These are phyloP conservation scores for Drechslerella dactyloides DNA, from an alignment of 2,329 filamentous ascomycete species.

Conservation along the genomic window DNA sequence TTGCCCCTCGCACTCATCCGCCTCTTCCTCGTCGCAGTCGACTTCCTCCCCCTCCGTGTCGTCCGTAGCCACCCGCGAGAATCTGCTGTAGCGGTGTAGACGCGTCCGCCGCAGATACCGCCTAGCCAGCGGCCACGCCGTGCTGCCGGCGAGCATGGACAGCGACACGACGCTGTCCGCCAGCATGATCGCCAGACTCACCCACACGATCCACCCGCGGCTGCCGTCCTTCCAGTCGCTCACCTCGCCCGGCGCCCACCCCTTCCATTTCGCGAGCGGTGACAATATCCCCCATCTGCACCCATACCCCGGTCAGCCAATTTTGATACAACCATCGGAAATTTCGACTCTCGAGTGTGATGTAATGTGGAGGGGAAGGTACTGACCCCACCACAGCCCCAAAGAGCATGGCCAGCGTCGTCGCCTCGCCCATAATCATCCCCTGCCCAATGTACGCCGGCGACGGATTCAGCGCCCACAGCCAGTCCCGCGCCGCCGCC, in stretches of 20 bases:
- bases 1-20: conserved; percentile 50
- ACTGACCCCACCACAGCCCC: conserved; percentile 74
- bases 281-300: conserved; percentile 83
- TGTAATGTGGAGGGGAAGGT: too few relatives aligned
- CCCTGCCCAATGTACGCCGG: conserved; percentile 97
- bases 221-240: conserved; percentile 89
- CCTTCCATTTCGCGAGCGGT: conserved; percentile 80
- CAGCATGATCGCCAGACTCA: conserved; percentile 94
- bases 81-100: background rate
- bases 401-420: conserved; percentile 92
- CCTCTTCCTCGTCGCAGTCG: conserved; percentile 44
- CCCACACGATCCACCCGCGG: conserved; percentile 99
- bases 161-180: conserved; percentile 90
- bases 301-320: background rate
- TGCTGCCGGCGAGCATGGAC: conserved; percentile 61
- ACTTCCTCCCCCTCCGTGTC: conserved; percentile 50
- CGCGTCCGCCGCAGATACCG: background rate
- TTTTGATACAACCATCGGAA: background rate
- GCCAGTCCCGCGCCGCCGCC: conserved; percentile 76
- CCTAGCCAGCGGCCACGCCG: conserved; percentile 12
- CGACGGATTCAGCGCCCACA: conserved; percentile 95
- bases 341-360: background rate
- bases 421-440: conserved; percentile 97
- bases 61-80: conserved; percentile 29
- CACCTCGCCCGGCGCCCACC: conserved; percentile 88